phyloP scores from a whole-genome alignment of 352 stramenopile species.

The Phytophthora ramorum region DNA sequence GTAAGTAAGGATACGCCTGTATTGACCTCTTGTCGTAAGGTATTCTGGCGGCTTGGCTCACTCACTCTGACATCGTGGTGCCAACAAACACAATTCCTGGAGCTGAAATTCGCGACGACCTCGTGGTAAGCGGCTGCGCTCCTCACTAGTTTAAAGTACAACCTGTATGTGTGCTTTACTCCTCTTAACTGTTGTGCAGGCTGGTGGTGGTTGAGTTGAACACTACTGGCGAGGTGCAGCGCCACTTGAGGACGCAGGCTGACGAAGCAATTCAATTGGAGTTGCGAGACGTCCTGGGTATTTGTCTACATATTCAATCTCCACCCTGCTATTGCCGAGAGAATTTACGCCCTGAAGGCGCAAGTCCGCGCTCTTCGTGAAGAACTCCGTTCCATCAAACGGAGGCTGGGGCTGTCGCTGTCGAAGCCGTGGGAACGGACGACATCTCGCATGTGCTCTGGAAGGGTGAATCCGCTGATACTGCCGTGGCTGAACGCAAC shows the following conservation, averaged over 20 bases:
- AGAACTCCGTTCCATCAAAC: neutral
- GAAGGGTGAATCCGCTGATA: neutral
- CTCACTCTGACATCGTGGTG: neutral
- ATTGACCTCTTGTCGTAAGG: neutral
- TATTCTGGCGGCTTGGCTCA: neutral
- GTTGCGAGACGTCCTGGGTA: neutral
- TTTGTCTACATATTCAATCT: neutral
- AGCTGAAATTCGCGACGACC: neutral
- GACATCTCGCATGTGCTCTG: neutral
- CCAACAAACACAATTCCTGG: neutral
- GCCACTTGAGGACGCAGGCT: neutral
- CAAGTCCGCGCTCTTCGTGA: neutral
- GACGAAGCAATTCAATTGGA: neutral
- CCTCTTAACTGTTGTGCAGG: neutral
- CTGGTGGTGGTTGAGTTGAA: neutral
- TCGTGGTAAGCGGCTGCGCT: neutral
- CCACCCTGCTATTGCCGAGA: neutral
- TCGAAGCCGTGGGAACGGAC: neutral
- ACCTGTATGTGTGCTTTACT: neutral
- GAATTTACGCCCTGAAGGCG: neutral
- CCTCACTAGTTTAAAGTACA: neutral
- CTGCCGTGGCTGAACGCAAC: neutral
- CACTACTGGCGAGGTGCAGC: neutral
- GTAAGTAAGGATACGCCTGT: no score
- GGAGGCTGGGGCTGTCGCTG: neutral